Evolutionary conservation across 495 filamentous ascomycete species (phyloP).

Genomic region (Talaromyces ruber): DNA sequence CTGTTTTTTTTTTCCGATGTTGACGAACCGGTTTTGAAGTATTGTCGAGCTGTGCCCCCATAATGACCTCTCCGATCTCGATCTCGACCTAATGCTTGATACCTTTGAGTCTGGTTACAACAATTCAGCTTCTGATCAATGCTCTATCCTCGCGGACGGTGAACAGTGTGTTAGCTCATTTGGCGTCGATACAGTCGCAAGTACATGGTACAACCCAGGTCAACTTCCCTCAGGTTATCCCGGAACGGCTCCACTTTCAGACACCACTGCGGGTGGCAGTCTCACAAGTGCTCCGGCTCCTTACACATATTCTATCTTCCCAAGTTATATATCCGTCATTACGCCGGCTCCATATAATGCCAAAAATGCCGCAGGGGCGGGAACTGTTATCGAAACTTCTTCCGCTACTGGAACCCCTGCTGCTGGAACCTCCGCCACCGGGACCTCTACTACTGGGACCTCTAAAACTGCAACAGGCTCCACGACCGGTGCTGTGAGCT

Average conservation of each 20-base stretch:
- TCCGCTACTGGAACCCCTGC: background rate
- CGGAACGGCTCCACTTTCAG: background rate
- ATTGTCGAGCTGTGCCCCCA: background rate
- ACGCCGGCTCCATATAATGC: background rate
- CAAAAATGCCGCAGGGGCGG: background rate
- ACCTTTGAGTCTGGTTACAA: background rate
- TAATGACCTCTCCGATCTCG: background rate
- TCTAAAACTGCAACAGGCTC: background rate
- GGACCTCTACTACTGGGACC: background rate
- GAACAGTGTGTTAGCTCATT: background rate
- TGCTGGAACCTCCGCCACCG: background rate
- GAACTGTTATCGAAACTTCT: background rate
- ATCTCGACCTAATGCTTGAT: background rate
- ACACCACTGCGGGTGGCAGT: background rate
- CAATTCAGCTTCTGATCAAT: background rate
- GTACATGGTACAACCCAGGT: background rate
- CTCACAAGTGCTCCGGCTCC: background rate
- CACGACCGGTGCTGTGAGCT: background rate
- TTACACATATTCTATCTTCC: background rate
- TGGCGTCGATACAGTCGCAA: background rate
- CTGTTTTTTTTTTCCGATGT: background rate
- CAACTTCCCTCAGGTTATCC: background rate
- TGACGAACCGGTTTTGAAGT: background rate
- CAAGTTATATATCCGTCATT: background rate
- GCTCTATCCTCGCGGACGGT: background rate